These are phyloP conservation scores for Kurtzmaniella quercitrusa DNA, from an alignment of 1,139 yeast genomes.

Conservation along the genomic window DNA sequence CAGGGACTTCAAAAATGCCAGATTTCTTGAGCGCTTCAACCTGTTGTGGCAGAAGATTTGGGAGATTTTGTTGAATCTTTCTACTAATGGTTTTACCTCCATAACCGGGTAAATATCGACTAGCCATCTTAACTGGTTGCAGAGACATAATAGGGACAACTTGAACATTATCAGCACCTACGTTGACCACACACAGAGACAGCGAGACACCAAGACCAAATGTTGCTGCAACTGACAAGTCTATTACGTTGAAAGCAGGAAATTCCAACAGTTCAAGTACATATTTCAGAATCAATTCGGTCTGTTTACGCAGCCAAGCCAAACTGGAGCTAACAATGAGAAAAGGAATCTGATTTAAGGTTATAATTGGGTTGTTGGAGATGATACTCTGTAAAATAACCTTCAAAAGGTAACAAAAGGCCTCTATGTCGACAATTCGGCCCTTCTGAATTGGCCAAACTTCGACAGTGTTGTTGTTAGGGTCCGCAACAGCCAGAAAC, in stretches of 20 bases:
- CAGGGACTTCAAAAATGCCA: conserved; percentile 70
- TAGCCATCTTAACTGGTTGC: conserved; percentile 54
- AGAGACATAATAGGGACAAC: conserved; percentile 75
- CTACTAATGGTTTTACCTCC: conserved; percentile 69
- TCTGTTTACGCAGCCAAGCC: conserved; percentile 63
- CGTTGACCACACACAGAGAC: conserved; percentile 70
- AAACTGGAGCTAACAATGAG: conserved; percentile 61
- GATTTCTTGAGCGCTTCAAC: conserved; percentile 75
- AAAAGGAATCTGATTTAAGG: conserved; percentile 43
- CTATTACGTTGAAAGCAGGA: conserved; percentile 69
- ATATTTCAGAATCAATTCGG: conserved; percentile 70
- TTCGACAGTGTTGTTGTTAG: conserved; percentile 31
- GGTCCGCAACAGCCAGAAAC: neutral
- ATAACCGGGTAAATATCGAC: conserved; percentile 35
- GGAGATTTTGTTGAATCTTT: conserved; percentile 48
- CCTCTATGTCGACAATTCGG: conserved; percentile 60
- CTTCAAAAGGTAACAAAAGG: conserved; percentile 65
- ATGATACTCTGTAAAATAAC: conserved; percentile 56
- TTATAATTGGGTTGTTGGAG: conserved; percentile 44
- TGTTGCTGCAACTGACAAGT: conserved; percentile 65
- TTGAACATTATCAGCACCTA: conserved; percentile 74
- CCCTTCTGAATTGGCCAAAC: conserved; percentile 65
- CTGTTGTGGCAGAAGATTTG: conserved; percentile 54
- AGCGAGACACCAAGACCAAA: conserved; percentile 63
- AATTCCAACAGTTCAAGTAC: conserved; percentile 71